Conservation (phyloP, 192 early-diverging fungal genomes). For the Entomortierella parvispora region DNA sequence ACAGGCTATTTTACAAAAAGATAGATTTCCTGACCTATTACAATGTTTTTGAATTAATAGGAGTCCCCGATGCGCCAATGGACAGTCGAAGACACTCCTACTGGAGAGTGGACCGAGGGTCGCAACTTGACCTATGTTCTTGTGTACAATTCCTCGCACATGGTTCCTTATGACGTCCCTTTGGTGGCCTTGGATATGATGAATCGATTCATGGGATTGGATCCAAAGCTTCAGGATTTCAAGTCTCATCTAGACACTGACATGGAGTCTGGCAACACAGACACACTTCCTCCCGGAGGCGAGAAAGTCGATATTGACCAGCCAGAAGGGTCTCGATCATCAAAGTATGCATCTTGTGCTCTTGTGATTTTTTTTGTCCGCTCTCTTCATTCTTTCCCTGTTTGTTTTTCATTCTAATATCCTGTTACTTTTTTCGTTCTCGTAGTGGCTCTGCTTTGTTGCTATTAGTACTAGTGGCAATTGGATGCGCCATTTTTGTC, state of each 20-base stretch:
- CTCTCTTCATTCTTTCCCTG: background rate
- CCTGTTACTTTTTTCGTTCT: too few species aligned
- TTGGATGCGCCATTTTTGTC: slow-evolving; percentile 37
- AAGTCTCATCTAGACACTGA: slow-evolving; percentile 22
- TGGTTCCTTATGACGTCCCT: slow-evolving; percentile 92
- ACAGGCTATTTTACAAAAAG: background rate
- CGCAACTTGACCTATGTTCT: slow-evolving; percentile 83
- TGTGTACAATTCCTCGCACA: slow-evolving; percentile 87
- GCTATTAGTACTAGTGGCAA: slow-evolving; percentile 28
- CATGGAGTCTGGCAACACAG: background rate
- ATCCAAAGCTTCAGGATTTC: slow-evolving; percentile 26
- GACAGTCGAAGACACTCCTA: slow-evolving; percentile 53
- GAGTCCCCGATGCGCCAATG: slow-evolving; percentile 55
- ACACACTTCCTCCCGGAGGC: slow-evolving; percentile 9
- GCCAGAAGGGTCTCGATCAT: slow-evolving; percentile 5
- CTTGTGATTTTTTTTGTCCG: background rate
- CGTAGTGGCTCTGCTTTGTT: slow-evolving; percentile 44
- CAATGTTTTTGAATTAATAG: slow-evolving; percentile 22
- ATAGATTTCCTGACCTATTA: background rate
- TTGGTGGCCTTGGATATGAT: slow-evolving; percentile 85
- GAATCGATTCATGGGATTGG: slow-evolving; percentile 79
- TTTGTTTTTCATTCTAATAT: slow-evolving; percentile 7
- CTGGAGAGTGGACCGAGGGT: slow-evolving; percentile 55
- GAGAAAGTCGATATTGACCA: slow-evolving; percentile 41
- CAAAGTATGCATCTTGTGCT: slow-evolving; percentile 14